These are phyloP conservation scores for Leishmania arabica DNA, from an alignment of 208 protist genomes.

Conservation along the genomic window DNA sequence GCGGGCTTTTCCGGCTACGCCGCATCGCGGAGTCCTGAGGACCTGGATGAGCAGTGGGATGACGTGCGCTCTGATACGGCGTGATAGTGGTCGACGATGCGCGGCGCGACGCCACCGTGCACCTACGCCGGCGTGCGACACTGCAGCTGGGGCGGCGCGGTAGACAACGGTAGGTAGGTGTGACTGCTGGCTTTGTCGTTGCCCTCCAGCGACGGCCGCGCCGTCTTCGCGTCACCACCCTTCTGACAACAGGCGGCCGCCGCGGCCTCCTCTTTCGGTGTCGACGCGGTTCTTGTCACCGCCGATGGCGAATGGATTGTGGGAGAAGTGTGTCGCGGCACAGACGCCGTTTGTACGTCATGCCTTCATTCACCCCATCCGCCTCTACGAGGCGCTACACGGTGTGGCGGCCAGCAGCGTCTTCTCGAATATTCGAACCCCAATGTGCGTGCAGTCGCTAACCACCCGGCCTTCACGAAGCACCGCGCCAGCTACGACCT, in stretches of 20 bases:
- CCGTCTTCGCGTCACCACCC: background rate
- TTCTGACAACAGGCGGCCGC: background rate
- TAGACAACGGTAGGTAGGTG: constrained; percentile 13
- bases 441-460: constrained; percentile 40
- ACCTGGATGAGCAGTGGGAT: constrained; percentile 33
- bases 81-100: constrained; percentile 24
- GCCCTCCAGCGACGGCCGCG: constrained; percentile 9
- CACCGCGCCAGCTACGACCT: constrained; percentile 31
- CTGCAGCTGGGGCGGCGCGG: constrained; percentile 31
- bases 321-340: constrained; percentile 19
- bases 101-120: constrained; percentile 22
- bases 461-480: constrained; percentile 24
- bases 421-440: constrained; percentile 22
- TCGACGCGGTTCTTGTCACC: background rate
- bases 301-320: constrained; percentile 22
- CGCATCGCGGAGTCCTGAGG: constrained; percentile 20
- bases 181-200: constrained; percentile 32
- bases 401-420: constrained; percentile 12
- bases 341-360: constrained; percentile 15
- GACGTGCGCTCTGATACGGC: constrained; percentile 26
- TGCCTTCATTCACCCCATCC: constrained; percentile 10
- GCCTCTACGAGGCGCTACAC: constrained; percentile 12
- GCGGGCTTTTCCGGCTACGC: constrained; percentile 6
- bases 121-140: constrained; percentile 35
- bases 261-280: background rate